Evolutionary conservation across 257 asterid genomes (phyloP), one percentile per base, ranked within the genome.

Genomic region (Lithospermum erythrorhizon): DNA sequence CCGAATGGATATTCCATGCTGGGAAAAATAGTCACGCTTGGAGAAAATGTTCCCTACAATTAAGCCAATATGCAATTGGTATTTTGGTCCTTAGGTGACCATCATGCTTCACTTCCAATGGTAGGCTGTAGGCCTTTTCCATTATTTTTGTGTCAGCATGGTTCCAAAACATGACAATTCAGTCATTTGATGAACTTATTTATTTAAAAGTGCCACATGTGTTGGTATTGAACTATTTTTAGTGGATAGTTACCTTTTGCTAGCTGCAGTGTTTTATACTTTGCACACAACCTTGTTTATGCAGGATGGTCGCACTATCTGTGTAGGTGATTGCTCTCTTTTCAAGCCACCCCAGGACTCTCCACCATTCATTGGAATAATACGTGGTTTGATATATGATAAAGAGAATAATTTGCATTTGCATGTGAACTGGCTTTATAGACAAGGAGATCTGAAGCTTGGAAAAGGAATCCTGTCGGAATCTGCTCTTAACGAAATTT

Each of bases 341-440:
- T 83, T 90, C 65, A 73, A 85, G 66, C 91, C 84, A 24, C 78
- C 85, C 54, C 75, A 80, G 53, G 82, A 75, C 53, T 83, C 89
- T 68, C 94, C 94, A 25, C 94, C 94, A 47, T 77, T 78, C 73
- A 76, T 83, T 67, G 91, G 94, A 61, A 62, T 85, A 75, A 83
- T 90, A 63, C 89, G 83, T 55, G 67, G 81, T 58, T 69, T 87
- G 76, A 57, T 64, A 53, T 57, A 65, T 52, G 62, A 64, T 25
- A 67, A 81, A 56, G 94, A 75, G 27, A 78, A 79, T 30, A 53
- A 53, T 53, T 7, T 15, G 16, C 76, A 52, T 20, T 74, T 83
- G 78, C 75, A 57, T 58, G 94, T 87, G 14, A 86, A 79, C 74
- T 86, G 96, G 98, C 87, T 87, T 15, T 88, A 88, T 73, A 82